These are phyloP conservation scores for Colletotrichum somersetense DNA, from an alignment of 2,329 filamentous ascomycete species.

Conservation along the genomic window DNA sequence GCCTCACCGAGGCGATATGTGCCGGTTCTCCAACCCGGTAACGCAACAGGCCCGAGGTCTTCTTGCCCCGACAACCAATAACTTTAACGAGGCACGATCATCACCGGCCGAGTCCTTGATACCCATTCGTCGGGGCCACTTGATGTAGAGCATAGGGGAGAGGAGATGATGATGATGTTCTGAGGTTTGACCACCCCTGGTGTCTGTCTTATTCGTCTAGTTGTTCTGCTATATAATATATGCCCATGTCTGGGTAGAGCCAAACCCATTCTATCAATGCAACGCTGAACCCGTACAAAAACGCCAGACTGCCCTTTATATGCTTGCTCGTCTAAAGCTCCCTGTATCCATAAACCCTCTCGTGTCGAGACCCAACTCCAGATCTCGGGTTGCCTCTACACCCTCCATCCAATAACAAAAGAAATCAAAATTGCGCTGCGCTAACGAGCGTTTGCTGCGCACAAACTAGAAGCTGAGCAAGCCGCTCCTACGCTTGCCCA, in stretches of 20 bases:
- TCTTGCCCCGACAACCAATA: not conserved
- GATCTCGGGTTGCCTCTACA: not conserved
- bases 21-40: too few species aligned
- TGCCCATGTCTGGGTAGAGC: not conserved
- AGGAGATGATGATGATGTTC: not conserved
- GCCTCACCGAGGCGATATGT: too few species aligned
- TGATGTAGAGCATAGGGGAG: too few species aligned
- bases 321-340: constrained; percentile 17
- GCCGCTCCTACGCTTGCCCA: constrained; percentile 70
- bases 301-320: constrained; percentile 12
- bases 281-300: constrained; percentile 6
- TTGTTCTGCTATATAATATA: constrained; percentile 1
- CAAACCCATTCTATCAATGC: not conserved
- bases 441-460: not conserved
- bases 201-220: not conserved
- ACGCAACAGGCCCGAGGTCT: too few species aligned
- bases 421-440: not conserved
- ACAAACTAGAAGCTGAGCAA: constrained; percentile 57
- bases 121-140: not conserved
- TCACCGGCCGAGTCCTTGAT: too few species aligned
- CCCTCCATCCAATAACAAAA: not conserved
- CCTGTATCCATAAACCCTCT: not conserved
- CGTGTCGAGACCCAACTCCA: constrained; percentile 13
- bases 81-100: too few species aligned
- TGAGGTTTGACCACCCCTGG: constrained; percentile 1